phyloP scores from a whole-genome alignment of 805 yeast species.

The Wickerhamomyces bovis region DNA sequence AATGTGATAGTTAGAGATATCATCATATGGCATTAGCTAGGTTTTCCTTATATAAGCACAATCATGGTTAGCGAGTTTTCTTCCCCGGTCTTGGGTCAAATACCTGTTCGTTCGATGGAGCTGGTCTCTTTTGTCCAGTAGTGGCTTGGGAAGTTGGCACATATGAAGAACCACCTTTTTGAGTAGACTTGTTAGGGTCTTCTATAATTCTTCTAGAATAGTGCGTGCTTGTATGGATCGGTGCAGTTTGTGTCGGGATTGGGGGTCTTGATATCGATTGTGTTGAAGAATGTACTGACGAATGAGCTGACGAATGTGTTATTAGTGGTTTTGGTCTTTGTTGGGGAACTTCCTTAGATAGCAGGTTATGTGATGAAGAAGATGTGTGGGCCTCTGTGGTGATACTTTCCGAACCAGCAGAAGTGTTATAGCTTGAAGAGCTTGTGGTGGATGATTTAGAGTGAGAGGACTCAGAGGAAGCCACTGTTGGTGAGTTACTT shows the following conservation, averaged over 20 bases:
- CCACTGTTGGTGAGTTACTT: background rate
- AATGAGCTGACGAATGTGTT: background rate
- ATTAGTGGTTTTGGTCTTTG: background rate
- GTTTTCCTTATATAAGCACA: background rate
- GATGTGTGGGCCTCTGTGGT: background rate
- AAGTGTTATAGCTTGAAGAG: background rate
- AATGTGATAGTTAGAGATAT: background rate
- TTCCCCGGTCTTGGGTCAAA: background rate
- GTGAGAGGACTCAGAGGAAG: too few species aligned
- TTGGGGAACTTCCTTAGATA: background rate
- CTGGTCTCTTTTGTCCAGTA: background rate
- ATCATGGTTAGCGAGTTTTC: background rate
- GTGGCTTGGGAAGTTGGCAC: background rate
- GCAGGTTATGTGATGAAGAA: background rate
- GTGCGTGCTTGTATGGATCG: background rate
- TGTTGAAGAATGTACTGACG: background rate
- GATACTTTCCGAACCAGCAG: background rate
- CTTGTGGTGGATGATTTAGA: background rate
- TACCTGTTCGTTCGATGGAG: background rate
- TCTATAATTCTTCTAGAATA: background rate
- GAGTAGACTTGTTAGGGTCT: background rate
- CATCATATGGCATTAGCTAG: background rate
- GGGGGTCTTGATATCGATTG: background rate
- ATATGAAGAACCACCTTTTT: background rate
- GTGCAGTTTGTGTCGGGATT: background rate